Evolutionary conservation across 2,329 filamentous ascomycete species (phyloP), one percentile per base, ranked within the genome.

Genomic region (Trichoderma brevicompactum): DNA sequence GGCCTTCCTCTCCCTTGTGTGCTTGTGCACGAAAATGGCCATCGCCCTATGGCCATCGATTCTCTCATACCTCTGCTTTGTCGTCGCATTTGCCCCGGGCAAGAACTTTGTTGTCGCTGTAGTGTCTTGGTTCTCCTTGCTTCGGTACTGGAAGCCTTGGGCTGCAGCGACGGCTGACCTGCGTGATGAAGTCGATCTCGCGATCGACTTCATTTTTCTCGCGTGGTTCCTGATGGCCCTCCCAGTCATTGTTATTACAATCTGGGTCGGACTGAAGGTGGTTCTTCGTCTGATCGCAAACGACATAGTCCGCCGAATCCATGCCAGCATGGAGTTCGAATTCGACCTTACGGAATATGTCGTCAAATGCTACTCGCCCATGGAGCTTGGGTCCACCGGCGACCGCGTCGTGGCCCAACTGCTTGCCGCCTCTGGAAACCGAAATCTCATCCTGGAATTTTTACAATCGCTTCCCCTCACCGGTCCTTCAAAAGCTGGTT

Each of bases 281-380:
- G 52, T 65, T 49, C 54, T 59, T 64, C 23, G 61, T 52, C 55
- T 36, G n/a, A 28, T 46, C 36, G 41, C n/a, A 44, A 61, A 53
- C 17, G 38, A 48, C 34, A 56, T 66, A n/a, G 23, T 55, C 41
- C 61, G 61, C 61, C 61, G 56, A 46, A 60, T 60, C 43, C 53
- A 54, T 54, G 50, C 6, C 10, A 34, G 41, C 43, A 49, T 62
- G 48, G 65, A 67, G 19, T 65, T 65, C 41, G 54, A 60, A 54
- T 9, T 62, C 41, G 41, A 52, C 49, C 54, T 65, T 34, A 36
- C 65, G 23, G 62, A 67, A 8, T 62, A 62, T 36, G 13, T 67
- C 19, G 19, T 58, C 54, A 62, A 61, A 53, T 67, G 65, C 63
- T 67, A 67, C 52, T 56, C 38, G 55, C 63, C 65, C 17, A 65